Evolutionary conservation across 352 stramenopile species (phyloP).

Genomic region (Phytophthora pluvialis): DNA sequence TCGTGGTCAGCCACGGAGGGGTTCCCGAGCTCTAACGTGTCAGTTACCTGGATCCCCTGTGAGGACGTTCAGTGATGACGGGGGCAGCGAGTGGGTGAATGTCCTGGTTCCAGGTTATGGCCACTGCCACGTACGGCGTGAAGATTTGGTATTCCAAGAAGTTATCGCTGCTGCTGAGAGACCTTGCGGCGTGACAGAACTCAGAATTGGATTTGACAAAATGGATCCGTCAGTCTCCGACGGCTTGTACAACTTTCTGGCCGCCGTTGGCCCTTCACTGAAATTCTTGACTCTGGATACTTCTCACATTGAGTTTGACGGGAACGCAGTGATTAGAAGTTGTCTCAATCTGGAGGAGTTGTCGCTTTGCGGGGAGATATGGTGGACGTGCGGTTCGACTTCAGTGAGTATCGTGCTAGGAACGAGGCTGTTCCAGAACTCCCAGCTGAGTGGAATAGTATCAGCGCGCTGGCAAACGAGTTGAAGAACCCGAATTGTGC

Average conservation of each 20-base stretch:
- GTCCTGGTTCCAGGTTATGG: constrained; percentile 17
- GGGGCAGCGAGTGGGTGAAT: constrained; percentile 18
- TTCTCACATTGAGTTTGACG: not conserved
- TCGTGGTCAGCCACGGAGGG: constrained; percentile 4
- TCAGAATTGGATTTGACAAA: constrained; percentile 12
- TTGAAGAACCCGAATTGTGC: not conserved
- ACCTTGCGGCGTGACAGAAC: not conserved
- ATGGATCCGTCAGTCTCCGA: not conserved
- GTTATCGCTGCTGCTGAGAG: too few relatives aligned
- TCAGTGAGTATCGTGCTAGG: constrained; percentile 14
- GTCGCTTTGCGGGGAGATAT: constrained; percentile 8
- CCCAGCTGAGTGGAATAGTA: constrained; percentile 1
- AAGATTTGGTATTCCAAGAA: constrained; percentile 2
- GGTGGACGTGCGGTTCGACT: constrained; percentile 18
- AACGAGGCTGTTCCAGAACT: constrained; percentile 17
- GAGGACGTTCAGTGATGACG: constrained; percentile 16
- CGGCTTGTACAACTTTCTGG: constrained; percentile 11
- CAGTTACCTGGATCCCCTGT: not conserved
- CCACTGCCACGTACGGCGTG: not conserved
- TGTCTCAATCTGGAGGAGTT: constrained; percentile 25
- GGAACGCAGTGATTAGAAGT: constrained; percentile 5
- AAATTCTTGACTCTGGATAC: constrained; percentile 12
- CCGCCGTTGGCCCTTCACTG: constrained; percentile 5
- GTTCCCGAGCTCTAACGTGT: not conserved
- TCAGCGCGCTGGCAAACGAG: constrained; percentile 1